Base-by-base conservation (phyloP, 345 rosid genomes). In the Xanthoceras sorbifolium region DNA sequence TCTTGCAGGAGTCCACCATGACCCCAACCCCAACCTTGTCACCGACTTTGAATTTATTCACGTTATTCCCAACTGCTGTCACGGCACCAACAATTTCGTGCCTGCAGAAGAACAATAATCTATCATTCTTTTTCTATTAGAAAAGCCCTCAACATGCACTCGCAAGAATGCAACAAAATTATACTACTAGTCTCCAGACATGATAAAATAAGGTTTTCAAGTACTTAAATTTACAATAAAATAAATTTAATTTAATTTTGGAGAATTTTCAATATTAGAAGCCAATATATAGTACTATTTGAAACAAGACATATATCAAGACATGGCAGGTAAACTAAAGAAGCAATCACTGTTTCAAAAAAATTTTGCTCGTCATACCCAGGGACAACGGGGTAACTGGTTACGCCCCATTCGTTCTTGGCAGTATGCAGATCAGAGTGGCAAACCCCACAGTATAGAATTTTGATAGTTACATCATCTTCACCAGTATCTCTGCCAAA, bases 1-100 rank as follows among this genome's bases (percentile, higher is more conserved):
- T 85, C 82, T 69, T 87, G 85, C 97, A 94, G 9, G 97, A 91
- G 50, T 85, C 87, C 2, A 90, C 88, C 23, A 92, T 81, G 63
- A 91, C 94, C 14, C 97, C 98, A 12, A 92, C 97, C 38, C 97
- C 96, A 34, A 92, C 98, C 59, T 84, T 80, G 12, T 92, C 94
- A 5, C 89, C 94, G 54, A 66, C 85, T 77, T 86, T 90, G 86
- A 92, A 92, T 64, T 87, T 90, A 23, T 74, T 69, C 81, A 94
- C 98, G 17, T 86, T 90, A 8, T 77, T 86, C 20, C 98, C 98
- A 14, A 83, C 79, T 77, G 86, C 86, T 61, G 90, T 86, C 57
- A 87, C 97, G 0, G 81, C 74, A 40, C 98, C 98, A 52, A 88
- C 96, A 12, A 94, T 90, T 76, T 94, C 98, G 81, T 94, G 98